Evolutionary conservation across 768 basidiomycete species (phyloP).

Genomic region (Boletus vermiculosoides): DNA sequence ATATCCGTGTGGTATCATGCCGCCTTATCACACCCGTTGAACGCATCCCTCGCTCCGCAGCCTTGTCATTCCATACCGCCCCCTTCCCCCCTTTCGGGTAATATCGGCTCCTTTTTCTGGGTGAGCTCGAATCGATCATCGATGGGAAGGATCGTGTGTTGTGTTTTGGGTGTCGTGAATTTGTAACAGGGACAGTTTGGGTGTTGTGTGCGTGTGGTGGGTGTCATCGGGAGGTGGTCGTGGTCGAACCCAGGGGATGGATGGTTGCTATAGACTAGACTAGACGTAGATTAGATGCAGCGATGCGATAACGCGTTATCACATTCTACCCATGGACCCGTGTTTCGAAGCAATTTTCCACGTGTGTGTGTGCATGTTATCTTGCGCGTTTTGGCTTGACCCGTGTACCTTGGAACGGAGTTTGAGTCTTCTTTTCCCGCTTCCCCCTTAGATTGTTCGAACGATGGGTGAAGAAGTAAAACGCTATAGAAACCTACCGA

Average conservation of each 20-base stretch:
- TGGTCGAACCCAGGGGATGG: too few species aligned
- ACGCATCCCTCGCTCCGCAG: not conserved
- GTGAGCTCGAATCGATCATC: constrained; percentile 6
- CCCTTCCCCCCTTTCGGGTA: not conserved
- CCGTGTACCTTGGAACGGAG: too few species aligned
- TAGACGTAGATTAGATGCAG: not conserved
- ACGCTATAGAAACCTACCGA: not conserved
- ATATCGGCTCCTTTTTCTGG: not conserved
- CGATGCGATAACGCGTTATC: not conserved
- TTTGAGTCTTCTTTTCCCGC: too few species aligned
- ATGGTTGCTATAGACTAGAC: not conserved
- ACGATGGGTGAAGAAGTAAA: not conserved
- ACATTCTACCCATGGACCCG: not conserved
- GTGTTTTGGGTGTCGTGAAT: constrained; percentile 4
- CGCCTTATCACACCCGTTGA: not conserved
- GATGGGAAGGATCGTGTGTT: constrained; percentile 1
- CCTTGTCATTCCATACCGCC: not conserved
- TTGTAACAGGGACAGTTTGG: not conserved
- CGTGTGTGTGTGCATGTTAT: not conserved
- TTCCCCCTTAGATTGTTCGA: not conserved
- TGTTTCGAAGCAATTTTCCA: not conserved
- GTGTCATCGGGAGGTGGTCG: not conserved
- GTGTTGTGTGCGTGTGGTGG: not conserved
- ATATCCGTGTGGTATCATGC: not conserved
- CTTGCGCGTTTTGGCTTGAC: not conserved